Conservation (phyloP, 495 filamentous ascomycete species). For the Letharia columbiana region DNA sequence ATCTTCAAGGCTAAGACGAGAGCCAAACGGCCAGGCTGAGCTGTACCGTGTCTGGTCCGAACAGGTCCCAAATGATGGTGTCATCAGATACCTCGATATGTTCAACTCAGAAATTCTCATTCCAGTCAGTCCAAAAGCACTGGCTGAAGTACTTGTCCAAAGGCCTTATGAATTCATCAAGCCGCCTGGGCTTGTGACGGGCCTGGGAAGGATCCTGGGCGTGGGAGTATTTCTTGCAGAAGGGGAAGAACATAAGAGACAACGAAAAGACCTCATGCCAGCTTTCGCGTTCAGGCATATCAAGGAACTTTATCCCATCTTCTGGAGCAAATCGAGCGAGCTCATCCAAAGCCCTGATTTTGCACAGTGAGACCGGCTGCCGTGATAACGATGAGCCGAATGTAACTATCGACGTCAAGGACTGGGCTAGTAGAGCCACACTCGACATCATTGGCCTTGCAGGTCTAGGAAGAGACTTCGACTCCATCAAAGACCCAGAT, state of each 20-base stretch:
- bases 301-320: constrained; percentile 76
- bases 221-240: constrained; percentile 73
- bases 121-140: constrained; percentile 53
- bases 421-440: constrained; percentile 46
- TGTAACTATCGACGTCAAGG: constrained; percentile 42
- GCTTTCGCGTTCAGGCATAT: constrained; percentile 84
- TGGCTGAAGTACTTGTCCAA: constrained; percentile 56
- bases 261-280: constrained; percentile 72
- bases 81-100: constrained; percentile 6
- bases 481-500: constrained; percentile 49
- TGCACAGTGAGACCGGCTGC: constrained; percentile 21
- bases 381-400: constrained; percentile 13
- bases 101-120: constrained; percentile 66
- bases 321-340: constrained; percentile 62
- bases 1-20: not conserved
- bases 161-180: constrained; percentile 76
- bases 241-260: constrained; percentile 72
- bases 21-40: not conserved
- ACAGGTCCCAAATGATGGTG: constrained; percentile 3
- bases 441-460: constrained; percentile 72
- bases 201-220: constrained; percentile 58
- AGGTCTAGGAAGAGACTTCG: constrained; percentile 63
- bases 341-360: constrained; percentile 37
- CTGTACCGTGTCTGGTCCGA: not conserved
- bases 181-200: constrained; percentile 46